phyloP scores from a whole-genome alignment of 2,329 filamentous ascomycete species.

The Fusarium miscanthi region DNA sequence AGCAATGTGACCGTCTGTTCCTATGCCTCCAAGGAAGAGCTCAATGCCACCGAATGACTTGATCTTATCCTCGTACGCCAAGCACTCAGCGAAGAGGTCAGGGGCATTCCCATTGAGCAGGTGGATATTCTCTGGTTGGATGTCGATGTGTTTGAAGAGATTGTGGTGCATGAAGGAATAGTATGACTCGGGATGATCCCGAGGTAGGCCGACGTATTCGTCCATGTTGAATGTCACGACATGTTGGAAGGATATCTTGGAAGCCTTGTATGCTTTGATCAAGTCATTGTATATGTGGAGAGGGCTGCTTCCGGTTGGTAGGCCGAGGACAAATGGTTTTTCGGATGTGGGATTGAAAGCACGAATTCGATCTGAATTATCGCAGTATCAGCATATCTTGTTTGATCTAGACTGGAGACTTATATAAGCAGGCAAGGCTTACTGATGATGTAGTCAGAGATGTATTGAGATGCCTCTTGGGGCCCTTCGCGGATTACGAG shows the following conservation, averaged over 20 bases:
- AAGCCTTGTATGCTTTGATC: not conserved
- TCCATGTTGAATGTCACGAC: conserved; percentile 19
- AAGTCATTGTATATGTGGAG: conserved; percentile 4
- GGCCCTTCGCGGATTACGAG: conserved; percentile 10
- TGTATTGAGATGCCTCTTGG: conserved; percentile 9
- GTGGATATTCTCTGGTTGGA: conserved; percentile 1
- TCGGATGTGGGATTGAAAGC: conserved; percentile 1
- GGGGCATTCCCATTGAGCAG: not conserved
- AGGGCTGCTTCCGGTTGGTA: conserved; percentile 8
- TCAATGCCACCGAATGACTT: conserved; percentile 1
- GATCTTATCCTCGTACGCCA: not conserved
- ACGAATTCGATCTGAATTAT: not conserved
- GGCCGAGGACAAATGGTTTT: conserved; percentile 9
- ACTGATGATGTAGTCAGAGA: conserved; percentile 21
- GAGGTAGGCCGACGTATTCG: conserved; percentile 10
- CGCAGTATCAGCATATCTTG: not conserved
- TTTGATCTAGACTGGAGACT: not conserved
- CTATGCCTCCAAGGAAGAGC: conserved; percentile 8
- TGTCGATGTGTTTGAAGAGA: conserved; percentile 9
- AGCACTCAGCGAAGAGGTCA: not conserved
- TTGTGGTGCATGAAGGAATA: conserved; percentile 13
- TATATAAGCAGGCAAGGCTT: not conserved
- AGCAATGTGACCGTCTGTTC: conserved; percentile 10
- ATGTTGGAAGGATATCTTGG: conserved; percentile 13
- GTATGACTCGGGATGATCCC: conserved; percentile 6